Conservation (phyloP, 73 alveolate species). For the Stentor roeselii region DNA sequence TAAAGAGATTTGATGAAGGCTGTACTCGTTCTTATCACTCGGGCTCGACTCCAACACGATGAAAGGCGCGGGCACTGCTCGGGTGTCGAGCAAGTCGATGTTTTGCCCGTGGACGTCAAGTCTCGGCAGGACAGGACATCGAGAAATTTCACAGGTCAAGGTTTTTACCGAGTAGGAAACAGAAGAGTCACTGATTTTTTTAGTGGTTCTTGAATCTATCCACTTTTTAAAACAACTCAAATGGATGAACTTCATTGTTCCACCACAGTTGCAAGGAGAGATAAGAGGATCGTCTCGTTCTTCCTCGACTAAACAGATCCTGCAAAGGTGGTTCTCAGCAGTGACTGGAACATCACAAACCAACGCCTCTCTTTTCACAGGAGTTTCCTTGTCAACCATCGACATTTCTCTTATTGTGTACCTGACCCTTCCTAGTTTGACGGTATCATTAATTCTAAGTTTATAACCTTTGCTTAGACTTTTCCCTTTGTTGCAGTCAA, state of each 20-base stretch:
- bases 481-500: background rate
- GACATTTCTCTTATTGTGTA: background rate
- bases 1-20: constrained; percentile 44
- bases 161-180: constrained; percentile 43
- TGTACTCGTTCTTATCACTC: constrained; percentile 51
- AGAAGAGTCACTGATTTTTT: constrained; percentile 29
- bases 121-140: constrained; percentile 49
- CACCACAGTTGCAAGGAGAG: constrained; percentile 64
- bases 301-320: constrained; percentile 32
- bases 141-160: constrained; percentile 66
- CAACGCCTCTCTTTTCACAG: background rate
- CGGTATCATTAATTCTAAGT: background rate
- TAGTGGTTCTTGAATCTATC: constrained; percentile 44
- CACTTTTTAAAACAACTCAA: constrained; percentile 46
- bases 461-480: constrained; percentile 1
- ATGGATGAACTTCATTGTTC: constrained; percentile 70
- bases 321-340: background rate
- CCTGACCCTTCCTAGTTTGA: constrained; percentile 31
- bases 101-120: constrained; percentile 43
- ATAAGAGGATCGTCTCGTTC: constrained; percentile 51
- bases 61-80: constrained; percentile 34
- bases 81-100: constrained; percentile 41
- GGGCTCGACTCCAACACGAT: constrained; percentile 47
- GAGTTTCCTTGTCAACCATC: background rate
- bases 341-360: background rate